phyloP scores from a whole-genome alignment of 2,329 filamentous ascomycete species.

The Juglanconis oblonga region DNA sequence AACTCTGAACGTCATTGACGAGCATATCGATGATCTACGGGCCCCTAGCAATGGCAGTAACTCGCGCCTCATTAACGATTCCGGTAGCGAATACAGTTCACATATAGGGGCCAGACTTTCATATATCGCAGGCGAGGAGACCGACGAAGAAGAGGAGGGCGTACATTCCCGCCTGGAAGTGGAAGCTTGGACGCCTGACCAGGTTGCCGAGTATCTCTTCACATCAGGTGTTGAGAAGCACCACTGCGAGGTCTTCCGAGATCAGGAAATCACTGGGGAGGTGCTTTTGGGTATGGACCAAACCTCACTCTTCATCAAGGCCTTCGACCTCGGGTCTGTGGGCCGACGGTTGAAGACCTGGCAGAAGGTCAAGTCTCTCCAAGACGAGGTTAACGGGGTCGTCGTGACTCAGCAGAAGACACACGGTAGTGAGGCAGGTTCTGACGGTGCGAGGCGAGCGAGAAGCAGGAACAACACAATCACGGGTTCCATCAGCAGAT shows the following conservation, averaged over 20 bases:
- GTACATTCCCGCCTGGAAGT: slow-evolving; percentile 71
- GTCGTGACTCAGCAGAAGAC: slow-evolving; percentile 45
- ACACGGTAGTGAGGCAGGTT: slow-evolving; percentile 57
- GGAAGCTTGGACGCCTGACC: slow-evolving; percentile 71
- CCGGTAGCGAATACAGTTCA: slow-evolving; percentile 86
- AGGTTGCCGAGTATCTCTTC: slow-evolving; percentile 88
- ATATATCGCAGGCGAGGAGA: slow-evolving; percentile 92
- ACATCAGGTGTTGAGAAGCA: slow-evolving; percentile 79
- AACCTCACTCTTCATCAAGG: slow-evolving; percentile 90
- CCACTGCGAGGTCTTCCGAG: slow-evolving; percentile 90
- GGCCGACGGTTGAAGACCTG: slow-evolving; percentile 88
- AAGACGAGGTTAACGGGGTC: slow-evolving; percentile 73
- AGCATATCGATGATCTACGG: slow-evolving; percentile 87
- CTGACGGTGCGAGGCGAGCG: slow-evolving; percentile 48
- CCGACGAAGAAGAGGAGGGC: slow-evolving; percentile 83
- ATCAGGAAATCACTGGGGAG: slow-evolving; percentile 94
- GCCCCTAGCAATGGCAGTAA: slow-evolving; percentile 46
- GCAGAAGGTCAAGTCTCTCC: slow-evolving; percentile 91
- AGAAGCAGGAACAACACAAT: slow-evolving; percentile 58
- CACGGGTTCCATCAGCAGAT: slow-evolving; percentile 44
- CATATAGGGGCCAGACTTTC: slow-evolving; percentile 74
- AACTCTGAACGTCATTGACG: slow-evolving; percentile 92
- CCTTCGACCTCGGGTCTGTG: slow-evolving; percentile 89
- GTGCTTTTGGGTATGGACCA: slow-evolving; percentile 94
- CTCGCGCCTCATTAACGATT: slow-evolving; percentile 64